These are phyloP conservation scores for Aspergillus nanangensis DNA, from an alignment of 495 filamentous ascomycete species.

Conservation along the genomic window DNA sequence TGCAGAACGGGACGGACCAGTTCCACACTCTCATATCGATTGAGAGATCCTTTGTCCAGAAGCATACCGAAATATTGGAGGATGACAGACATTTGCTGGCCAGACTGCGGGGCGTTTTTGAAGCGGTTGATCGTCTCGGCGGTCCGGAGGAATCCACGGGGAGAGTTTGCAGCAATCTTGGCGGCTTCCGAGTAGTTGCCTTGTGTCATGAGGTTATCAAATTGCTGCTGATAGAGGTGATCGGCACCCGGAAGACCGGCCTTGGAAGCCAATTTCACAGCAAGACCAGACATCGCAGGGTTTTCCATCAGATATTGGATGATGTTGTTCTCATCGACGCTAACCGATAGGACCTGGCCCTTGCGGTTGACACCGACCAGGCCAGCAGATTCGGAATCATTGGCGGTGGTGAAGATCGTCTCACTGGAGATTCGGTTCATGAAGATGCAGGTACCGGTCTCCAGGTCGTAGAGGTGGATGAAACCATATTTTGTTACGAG, in stretches of 20 bases:
- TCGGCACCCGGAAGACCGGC: constrained; percentile 93
- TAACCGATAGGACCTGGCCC: constrained; percentile 91
- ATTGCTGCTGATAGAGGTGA: constrained; percentile 88
- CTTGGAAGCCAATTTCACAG: constrained; percentile 91
- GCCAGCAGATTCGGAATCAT: constrained; percentile 78
- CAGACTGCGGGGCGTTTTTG: constrained; percentile 71
- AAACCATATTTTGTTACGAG: constrained; percentile 98
- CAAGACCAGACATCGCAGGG: constrained; percentile 83
- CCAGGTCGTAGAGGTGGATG: constrained; percentile 97
- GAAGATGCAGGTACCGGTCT: constrained; percentile 96
- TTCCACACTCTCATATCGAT: constrained; percentile 90
- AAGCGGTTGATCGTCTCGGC: constrained; percentile 91
- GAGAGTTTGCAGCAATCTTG: constrained; percentile 93
- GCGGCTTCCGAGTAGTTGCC: constrained; percentile 84
- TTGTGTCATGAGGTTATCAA: constrained; percentile 72
- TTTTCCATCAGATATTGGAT: constrained; percentile 94
- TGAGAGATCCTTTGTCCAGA: constrained; percentile 88
- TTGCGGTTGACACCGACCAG: constrained; percentile 96
- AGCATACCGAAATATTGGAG: constrained; percentile 98
- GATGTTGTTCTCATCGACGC: constrained; percentile 83
- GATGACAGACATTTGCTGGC: constrained; percentile 81
- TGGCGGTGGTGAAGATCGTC: constrained; percentile 92
- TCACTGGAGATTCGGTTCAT: constrained; percentile 99
- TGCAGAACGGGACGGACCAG: constrained; percentile 86
- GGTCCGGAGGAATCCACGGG: constrained; percentile 90